A percentile compares a stretch with the other conserved stretches of the same genome.
Conservation (phyloP, 148 eudicot genomes). For the Silene uniflora region DNA sequence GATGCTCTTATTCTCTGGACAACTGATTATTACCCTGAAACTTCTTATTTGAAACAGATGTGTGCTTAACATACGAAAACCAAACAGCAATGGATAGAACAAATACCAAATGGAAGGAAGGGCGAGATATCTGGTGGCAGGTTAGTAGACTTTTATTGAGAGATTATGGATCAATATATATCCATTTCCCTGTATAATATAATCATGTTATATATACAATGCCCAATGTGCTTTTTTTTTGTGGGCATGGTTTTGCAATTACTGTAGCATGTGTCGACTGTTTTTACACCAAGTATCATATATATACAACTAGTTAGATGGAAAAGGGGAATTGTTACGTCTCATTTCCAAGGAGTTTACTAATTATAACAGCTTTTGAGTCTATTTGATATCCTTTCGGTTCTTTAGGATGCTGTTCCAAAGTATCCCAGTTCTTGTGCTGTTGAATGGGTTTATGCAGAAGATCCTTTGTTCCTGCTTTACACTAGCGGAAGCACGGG, state of each 20-base stretch:
- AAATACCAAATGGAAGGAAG: conserved; percentile 70
- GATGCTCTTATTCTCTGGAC: conserved; percentile 5
- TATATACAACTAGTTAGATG: not conserved
- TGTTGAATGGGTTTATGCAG: conserved; percentile 95
- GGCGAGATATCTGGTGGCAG: conserved; percentile 99
- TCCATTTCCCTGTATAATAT: not conserved
- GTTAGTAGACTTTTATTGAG: conserved; percentile 34
- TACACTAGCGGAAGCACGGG: conserved; percentile 99
- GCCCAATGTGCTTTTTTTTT: not conserved
- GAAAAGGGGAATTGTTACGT: not conserved
- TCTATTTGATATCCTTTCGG: conserved; percentile 6
- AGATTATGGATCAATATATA: not conserved
- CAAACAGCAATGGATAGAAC: conserved; percentile 69
- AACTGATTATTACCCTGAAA: not conserved
- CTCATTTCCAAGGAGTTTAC: not conserved
- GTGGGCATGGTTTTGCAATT: not conserved
- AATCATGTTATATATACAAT: not conserved
- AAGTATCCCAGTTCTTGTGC: conserved; percentile 70
- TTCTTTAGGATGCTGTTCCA: conserved; percentile 74
- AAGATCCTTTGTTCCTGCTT: conserved; percentile 90
- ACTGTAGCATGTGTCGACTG: not conserved
- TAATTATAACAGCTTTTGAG: not conserved
- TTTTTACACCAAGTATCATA: not conserved
- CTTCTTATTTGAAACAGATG: conserved; percentile 49
- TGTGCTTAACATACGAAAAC: conserved; percentile 85